A percentile compares a stretch with the other conserved stretches of the same genome.
phyloP scores from a whole-genome alignment of 257 asterid genomes.

The Solanum gracilifrons region DNA sequence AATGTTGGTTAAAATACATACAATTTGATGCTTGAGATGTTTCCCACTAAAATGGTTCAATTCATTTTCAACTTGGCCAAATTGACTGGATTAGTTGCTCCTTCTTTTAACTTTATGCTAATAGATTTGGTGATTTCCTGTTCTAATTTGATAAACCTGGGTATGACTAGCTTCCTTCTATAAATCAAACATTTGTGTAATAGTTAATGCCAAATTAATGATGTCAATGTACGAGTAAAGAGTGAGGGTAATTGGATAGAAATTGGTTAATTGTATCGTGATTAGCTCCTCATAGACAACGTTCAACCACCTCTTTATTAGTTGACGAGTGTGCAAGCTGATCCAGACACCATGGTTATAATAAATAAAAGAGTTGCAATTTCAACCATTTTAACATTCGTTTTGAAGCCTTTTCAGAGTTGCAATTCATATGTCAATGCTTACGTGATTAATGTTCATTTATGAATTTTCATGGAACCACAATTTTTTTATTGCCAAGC shows the following conservation, averaged over 20 bases:
- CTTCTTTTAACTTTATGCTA: not conserved
- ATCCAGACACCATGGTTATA: too few species aligned
- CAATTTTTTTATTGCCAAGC: not conserved
- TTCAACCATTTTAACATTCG: not conserved
- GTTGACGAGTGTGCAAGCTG: not conserved
- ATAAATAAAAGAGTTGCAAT: not conserved
- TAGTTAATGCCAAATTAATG: not conserved
- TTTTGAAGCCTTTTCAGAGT: not conserved
- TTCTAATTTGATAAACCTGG: not conserved
- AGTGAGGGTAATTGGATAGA: not conserved
- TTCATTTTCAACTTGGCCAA: not conserved
- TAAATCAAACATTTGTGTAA: not conserved
- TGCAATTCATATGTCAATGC: not conserved
- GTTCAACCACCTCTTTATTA: not conserved
- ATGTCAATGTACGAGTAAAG: not conserved
- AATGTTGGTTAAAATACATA: not conserved
- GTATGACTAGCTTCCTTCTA: not conserved
- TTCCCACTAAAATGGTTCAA: not conserved
- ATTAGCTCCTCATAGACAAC: not conserved
- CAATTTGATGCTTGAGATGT: not conserved
- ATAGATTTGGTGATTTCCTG: not conserved
- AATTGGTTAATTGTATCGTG: not conserved
- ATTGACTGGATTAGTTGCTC: not conserved
- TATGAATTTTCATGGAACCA: not conserved
- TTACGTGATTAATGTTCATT: not conserved